Evolutionary conservation across 805 yeast species (phyloP).

Genomic region (Saccharomycopsis fermentans): DNA sequence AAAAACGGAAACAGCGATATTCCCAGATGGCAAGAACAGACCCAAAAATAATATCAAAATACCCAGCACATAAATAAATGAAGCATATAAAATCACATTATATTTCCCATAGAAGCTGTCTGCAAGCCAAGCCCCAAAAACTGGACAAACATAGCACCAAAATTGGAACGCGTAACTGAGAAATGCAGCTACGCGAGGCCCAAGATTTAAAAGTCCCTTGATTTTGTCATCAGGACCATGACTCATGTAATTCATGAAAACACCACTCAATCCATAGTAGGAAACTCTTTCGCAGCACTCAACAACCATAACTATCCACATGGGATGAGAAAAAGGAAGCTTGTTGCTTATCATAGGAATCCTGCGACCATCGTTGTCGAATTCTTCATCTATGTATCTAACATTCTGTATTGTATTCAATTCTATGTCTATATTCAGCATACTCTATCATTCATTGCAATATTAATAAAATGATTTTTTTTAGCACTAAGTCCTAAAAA

Average conservation of each 20-base stretch:
- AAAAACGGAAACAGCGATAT: constrained; percentile 53
- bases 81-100: constrained; percentile 53
- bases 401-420: background rate
- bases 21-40: constrained; percentile 52
- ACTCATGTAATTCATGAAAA: constrained; percentile 74
- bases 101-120: constrained; percentile 69
- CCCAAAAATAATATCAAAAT: constrained; percentile 58
- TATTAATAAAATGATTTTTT: background rate
- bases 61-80: constrained; percentile 50
- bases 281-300: constrained; percentile 78
- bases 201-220: constrained; percentile 49
- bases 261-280: constrained; percentile 68
- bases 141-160: constrained; percentile 75
- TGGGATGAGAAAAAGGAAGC: constrained; percentile 6
- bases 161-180: constrained; percentile 68
- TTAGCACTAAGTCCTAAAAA: too few relatives aligned
- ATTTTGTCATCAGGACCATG: constrained; percentile 30
- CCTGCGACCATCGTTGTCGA: background rate
- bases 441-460: background rate
- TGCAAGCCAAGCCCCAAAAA: constrained; percentile 65
- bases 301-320: constrained; percentile 54
- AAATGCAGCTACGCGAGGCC: constrained; percentile 57
- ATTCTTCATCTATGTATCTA: background rate
- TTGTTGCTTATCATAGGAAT: background rate
- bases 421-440: background rate